phyloP scores from a whole-genome alignment of 306 rosid species.

The Astragalus membranaceus region DNA sequence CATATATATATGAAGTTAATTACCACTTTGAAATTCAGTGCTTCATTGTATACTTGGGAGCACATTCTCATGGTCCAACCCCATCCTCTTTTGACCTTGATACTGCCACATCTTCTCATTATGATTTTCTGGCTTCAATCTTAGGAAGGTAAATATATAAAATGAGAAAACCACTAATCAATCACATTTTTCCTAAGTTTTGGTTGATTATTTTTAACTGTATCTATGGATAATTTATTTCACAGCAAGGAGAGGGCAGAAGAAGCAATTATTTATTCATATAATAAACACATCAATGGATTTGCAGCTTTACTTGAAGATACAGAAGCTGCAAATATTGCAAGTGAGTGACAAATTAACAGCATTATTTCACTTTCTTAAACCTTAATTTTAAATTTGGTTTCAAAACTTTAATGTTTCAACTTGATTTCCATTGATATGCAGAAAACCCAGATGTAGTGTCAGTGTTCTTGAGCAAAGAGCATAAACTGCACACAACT shows the following conservation, averaged over 20 bases:
- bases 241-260: slow-evolving; percentile 33
- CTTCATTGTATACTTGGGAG: slow-evolving; percentile 33
- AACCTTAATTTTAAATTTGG: too few species aligned
- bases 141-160: slow-evolving; percentile 30
- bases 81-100: slow-evolving; percentile 31
- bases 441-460: slow-evolving; percentile 38
- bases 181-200: background rate
- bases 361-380: too few species aligned
- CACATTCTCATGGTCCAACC: slow-evolving; percentile 33
- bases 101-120: slow-evolving; percentile 28
- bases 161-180: background rate
- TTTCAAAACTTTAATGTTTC: background rate
- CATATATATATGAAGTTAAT: too few species aligned
- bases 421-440: background rate
- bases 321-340: slow-evolving; percentile 33
- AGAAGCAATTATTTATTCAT: slow-evolving; percentile 48
- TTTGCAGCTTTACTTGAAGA: slow-evolving; percentile 32
- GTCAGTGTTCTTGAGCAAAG: slow-evolving; percentile 55
- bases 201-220: background rate
- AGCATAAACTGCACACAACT: slow-evolving; percentile 50
- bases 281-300: slow-evolving; percentile 31
- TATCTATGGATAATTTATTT: background rate
- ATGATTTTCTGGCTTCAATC: slow-evolving; percentile 22
- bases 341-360: slow-evolving; percentile 37
- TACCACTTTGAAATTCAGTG: background rate